Conservation (phyloP, 208 protist species). For the Porcisia hertigi region DNA sequence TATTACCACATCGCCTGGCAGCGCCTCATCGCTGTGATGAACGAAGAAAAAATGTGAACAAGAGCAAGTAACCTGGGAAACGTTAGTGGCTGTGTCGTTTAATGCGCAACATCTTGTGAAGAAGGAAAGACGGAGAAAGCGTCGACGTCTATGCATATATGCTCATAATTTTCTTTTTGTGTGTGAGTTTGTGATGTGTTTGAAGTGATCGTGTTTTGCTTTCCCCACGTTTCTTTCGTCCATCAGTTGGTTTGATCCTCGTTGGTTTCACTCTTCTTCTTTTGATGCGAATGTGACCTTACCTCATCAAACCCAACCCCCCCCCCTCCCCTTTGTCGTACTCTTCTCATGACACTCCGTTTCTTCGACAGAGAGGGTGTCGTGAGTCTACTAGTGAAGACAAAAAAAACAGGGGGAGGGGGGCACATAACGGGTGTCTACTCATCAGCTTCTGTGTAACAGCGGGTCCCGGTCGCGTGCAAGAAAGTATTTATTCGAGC, state of each 20-base stretch:
- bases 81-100: background rate
- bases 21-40: background rate
- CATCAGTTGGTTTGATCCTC: background rate
- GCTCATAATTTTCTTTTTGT: background rate
- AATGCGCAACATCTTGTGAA: background rate
- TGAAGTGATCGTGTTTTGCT: background rate
- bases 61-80: background rate
- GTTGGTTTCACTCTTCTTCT: background rate
- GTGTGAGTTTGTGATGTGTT: background rate
- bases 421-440: background rate
- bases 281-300: background rate
- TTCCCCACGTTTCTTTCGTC: background rate
- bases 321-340: too few species aligned
- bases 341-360: background rate
- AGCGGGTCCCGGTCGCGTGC: background rate
- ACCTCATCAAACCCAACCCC: background rate
- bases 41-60: background rate
- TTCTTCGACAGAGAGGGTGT: background rate
- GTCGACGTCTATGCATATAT: background rate
- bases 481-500: background rate
- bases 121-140: background rate
- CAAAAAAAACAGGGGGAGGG: background rate
- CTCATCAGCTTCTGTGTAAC: background rate
- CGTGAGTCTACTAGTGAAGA: background rate
- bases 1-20: background rate